Evolutionary conservation across 352 stramenopile genomes (phyloP).

Genomic region (Phytophthora uliginosa): DNA sequence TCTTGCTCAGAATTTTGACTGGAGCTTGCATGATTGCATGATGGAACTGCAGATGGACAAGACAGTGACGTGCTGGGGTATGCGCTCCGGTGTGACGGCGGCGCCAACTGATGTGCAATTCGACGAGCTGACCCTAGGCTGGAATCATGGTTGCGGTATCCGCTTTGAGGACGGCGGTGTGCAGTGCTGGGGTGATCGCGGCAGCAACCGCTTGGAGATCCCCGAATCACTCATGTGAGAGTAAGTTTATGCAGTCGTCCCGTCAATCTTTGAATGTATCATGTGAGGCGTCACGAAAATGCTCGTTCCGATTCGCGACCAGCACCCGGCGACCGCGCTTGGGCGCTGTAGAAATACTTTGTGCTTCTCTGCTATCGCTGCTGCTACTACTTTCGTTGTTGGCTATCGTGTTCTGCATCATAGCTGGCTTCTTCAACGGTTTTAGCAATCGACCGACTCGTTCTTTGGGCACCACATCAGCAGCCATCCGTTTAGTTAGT

Average conservation of each 20-base stretch:
- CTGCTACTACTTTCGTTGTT: conserved; percentile 5
- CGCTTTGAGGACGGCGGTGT: conserved; percentile 70
- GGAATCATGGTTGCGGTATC: conserved; percentile 83
- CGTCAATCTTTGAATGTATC: conserved; percentile 7
- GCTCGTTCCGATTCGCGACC: conserved; percentile 49
- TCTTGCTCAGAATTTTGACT: background rate
- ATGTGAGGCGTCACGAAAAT: conserved; percentile 45
- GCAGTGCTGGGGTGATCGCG: conserved; percentile 73
- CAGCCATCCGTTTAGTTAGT: conserved; percentile 21
- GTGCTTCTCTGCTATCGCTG: background rate
- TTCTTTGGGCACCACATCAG: conserved; percentile 56
- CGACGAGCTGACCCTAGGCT: conserved; percentile 76
- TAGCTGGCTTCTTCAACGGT: conserved; percentile 61
- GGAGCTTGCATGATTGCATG: conserved; percentile 17
- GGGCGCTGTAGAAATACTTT: background rate
- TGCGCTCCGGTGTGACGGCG: conserved; percentile 70
- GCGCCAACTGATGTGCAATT: conserved; percentile 63
- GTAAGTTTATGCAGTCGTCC: background rate
- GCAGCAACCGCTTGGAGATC: conserved; percentile 55
- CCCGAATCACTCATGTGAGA: conserved; percentile 38
- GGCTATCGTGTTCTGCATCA: conserved; percentile 27
- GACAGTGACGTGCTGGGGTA: conserved; percentile 74
- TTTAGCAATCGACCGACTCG: conserved; percentile 56
- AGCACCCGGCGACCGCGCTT: conserved; percentile 44
- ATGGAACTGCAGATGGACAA: conserved; percentile 52